These are phyloP conservation scores for Vigna nakashimae DNA, from an alignment of 306 rosid genomes.

Conservation along the genomic window DNA sequence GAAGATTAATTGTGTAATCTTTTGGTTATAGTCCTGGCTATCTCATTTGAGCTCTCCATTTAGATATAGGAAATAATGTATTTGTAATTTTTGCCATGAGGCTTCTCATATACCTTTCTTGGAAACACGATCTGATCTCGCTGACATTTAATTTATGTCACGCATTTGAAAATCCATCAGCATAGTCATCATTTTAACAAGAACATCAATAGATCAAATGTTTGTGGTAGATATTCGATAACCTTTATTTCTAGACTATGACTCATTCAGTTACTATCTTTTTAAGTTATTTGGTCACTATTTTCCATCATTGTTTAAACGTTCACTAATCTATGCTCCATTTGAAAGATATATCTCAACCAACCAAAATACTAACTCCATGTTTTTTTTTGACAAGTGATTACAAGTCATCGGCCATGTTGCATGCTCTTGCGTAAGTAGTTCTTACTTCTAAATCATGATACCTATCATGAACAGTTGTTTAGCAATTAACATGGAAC, in stretches of 20 bases:
- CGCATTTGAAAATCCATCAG: slow-evolving; percentile 27
- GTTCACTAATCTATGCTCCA: not conserved
- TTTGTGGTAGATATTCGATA: not conserved
- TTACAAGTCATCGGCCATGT: not conserved
- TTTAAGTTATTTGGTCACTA: not conserved
- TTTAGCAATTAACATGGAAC: not conserved
- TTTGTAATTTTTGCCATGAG: slow-evolving; percentile 48
- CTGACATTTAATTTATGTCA: slow-evolving; percentile 32
- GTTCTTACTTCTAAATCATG: slow-evolving; percentile 3
- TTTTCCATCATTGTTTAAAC: not conserved
- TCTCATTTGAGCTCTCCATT: slow-evolving; percentile 42
- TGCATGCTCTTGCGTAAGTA: not conserved
- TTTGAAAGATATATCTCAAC: slow-evolving; percentile 29
- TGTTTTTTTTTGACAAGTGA: not conserved
- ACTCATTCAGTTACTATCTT: not conserved
- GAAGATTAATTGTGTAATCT: slow-evolving; percentile 46
- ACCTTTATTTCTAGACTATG: not conserved
- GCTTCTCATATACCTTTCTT: slow-evolving; percentile 40
- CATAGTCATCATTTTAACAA: slow-evolving; percentile 26
- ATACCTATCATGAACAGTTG: not conserved
- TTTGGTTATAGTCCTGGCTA: slow-evolving; percentile 41
- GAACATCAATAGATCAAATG: slow-evolving; percentile 1
- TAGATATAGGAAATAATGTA: slow-evolving; percentile 50
- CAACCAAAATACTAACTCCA: slow-evolving; percentile 5
- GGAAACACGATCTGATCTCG: slow-evolving; percentile 39